These are phyloP conservation scores for Trypanosoma boissoni DNA, from an alignment of 208 protist genomes.

Conservation along the genomic window DNA sequence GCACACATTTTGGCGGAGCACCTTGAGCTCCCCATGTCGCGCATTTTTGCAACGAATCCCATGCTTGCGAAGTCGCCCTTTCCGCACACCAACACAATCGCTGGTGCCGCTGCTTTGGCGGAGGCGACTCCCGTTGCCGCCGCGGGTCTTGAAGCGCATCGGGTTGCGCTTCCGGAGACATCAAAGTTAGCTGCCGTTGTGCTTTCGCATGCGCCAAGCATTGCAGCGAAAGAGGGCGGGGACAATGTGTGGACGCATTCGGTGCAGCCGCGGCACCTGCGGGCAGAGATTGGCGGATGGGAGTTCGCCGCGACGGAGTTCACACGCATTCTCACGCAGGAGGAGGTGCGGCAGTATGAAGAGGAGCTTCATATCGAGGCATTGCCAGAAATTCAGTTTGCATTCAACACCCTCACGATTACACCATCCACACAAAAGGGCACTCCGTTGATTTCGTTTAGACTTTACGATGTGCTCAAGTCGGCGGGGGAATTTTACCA, in stretches of 20 bases:
- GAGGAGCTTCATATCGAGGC: conserved; percentile 37
- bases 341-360: conserved; percentile 49
- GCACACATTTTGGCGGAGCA: conserved; percentile 50
- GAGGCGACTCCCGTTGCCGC: too few relatives aligned
- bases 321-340: conserved; percentile 64
- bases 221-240: not conserved
- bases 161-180: too few relatives aligned
- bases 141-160: too few relatives aligned
- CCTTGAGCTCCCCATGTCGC: conserved; percentile 63
- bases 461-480: conserved; percentile 40
- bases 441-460: conserved; percentile 48
- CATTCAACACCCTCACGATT: conserved; percentile 61
- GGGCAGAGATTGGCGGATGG: conserved; percentile 43
- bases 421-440: not conserved
- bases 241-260: too few relatives aligned
- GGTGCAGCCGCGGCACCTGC: conserved; percentile 15
- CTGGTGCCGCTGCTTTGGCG: conserved; percentile 1
- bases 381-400: conserved; percentile 75
- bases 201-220: not conserved
- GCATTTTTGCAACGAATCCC: conserved; percentile 46
- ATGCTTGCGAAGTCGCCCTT: conserved; percentile 24
- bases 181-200: too few relatives aligned
- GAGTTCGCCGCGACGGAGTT: conserved; percentile 50
- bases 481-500: conserved; percentile 60
- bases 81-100: conserved; percentile 7